Conservation (phyloP, 805 yeast species). For the Nakazawaea ambrosiae region DNA sequence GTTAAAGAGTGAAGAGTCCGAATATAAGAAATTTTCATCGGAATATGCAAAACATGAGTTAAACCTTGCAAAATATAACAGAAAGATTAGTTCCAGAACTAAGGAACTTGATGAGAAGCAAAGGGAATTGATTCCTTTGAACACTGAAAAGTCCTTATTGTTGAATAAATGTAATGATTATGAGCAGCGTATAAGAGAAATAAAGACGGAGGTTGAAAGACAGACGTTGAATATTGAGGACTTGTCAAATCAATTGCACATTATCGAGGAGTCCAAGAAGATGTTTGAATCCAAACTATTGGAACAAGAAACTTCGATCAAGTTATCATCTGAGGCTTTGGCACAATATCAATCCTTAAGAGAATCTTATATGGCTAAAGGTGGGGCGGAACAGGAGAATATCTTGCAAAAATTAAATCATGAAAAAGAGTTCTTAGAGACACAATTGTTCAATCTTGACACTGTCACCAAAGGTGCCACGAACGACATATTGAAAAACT, state of each 20-base stretch:
- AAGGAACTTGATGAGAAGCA: slow-evolving; percentile 36
- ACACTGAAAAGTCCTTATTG: slow-evolving; percentile 45
- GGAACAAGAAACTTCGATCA: slow-evolving; percentile 18
- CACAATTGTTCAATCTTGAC: slow-evolving; percentile 29
- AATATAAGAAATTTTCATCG: slow-evolving; percentile 23
- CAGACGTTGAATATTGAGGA: slow-evolving; percentile 38
- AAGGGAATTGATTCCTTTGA: slow-evolving; percentile 52
- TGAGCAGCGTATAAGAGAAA: slow-evolving; percentile 40
- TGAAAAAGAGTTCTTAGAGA: slow-evolving; percentile 36
- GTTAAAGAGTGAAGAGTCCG: slow-evolving; percentile 22
- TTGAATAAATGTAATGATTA: slow-evolving; percentile 38
- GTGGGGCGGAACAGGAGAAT: slow-evolving; percentile 53
- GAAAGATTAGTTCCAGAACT: slow-evolving; percentile 28
- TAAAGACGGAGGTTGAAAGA: slow-evolving; percentile 43
- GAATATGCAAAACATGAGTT: slow-evolving; percentile 41
- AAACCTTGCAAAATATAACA: slow-evolving; percentile 32
- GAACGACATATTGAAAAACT: slow-evolving; percentile 25
- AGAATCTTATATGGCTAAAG: slow-evolving; percentile 44
- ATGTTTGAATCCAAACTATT: slow-evolving; percentile 31
- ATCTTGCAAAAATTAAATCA: slow-evolving; percentile 31
- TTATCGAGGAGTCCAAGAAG: slow-evolving; percentile 33
- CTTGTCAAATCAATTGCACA: slow-evolving; percentile 39
- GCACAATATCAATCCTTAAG: slow-evolving; percentile 53
- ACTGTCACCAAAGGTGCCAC: slow-evolving; percentile 30
- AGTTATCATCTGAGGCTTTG: slow-evolving; percentile 42